phyloP scores from a whole-genome alignment of 225 moss, liverwort and hornwort genomes.

The Ulota crispa region DNA sequence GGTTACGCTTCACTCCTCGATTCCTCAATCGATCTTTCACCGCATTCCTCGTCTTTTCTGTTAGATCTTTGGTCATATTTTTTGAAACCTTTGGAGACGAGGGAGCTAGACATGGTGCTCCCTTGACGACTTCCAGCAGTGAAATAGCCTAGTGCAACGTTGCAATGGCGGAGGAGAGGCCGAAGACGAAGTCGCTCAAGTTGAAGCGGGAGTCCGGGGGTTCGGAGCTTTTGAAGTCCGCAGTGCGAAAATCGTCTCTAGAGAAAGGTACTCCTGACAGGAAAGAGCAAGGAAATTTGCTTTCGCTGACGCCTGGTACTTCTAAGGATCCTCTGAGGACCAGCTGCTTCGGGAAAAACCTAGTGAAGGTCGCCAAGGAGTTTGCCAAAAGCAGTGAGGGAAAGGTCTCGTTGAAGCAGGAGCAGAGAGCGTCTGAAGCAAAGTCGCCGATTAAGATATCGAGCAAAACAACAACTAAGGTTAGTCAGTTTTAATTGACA shows the following conservation, averaged over 20 bases:
- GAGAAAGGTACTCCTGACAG: constrained; percentile 27
- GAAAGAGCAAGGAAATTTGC: constrained; percentile 5
- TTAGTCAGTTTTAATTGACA: neutral
- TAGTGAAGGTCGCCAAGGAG: constrained; percentile 46
- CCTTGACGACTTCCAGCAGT: neutral
- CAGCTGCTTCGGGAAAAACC: constrained; percentile 37
- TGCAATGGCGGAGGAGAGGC: constrained; percentile 48
- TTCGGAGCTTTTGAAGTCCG: constrained; percentile 28
- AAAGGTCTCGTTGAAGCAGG: neutral
- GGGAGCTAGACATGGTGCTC: constrained; percentile 24
- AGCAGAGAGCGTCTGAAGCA: neutral
- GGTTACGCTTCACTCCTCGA: neutral
- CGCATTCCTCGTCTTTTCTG: neutral
- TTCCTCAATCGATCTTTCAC: neutral
- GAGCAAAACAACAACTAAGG: neutral
- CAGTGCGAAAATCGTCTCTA: constrained; percentile 13
- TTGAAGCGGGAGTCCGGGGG: constrained; percentile 44
- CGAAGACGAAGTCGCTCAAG: constrained; percentile 44
- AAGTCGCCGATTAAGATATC: constrained; percentile 21
- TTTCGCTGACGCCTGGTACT: neutral
- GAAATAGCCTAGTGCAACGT: constrained; percentile 3
- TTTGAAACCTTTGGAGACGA: neutral
- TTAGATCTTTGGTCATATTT: constrained; percentile 3
- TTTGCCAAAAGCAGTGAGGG: constrained; percentile 31
- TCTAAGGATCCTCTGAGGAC: constrained; percentile 30